Base-by-base conservation (phyloP, 1,284 basidiomycete species). In the Sporisorium iseilematis-ciliati region DNA sequence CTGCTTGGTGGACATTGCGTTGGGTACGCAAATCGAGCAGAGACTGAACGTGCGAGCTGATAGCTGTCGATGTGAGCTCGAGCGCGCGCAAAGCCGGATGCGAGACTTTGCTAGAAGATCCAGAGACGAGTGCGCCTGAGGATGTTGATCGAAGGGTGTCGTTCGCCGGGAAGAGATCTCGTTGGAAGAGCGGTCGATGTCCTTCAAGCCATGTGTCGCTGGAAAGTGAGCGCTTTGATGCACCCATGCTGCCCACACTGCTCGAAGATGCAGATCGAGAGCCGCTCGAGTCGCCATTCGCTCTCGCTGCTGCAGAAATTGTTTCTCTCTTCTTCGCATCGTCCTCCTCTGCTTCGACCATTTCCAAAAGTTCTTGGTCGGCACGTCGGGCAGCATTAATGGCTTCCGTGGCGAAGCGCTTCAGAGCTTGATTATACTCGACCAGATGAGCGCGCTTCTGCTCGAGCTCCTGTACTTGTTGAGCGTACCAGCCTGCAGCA, bases 401-500 rank as follows among this genome's bases (percentile, higher is more conserved):
- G 20, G 73, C 66, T 16, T 79, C 78, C 12, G 73, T 79, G 4
- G 73, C 75, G 12, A 70, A 53, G 0, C 78, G 63, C 33, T 79
- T 79, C 7, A 80, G 64, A 12, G 68, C 77, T 52, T 62, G 60
- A 33, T 80, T 78, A 57, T 65, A 68, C n/a, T 78, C 72, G 5
- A 79, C 58, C 16, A 79, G 52, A 12, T 75, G 66, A 0, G 63
- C 43, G 2, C 76, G 61, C 49, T 72, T 75, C 50, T 60, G 64
- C 26, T 79, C 77, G 21, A 79, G 59, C 21, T 79, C 77, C 43
- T 78, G 73, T 7, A 79, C 61, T 45, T 79, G 77, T 40, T 71
- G 60, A 18, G 68, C 68, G 29, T 66, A 72, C 25, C 69, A 8
- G 0, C 58, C 55, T 20, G 61, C 46, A 7, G 57, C 50, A 18